Evolutionary conservation across 176 grass and related monocot species (phyloP).

Genomic region (Bolboschoenus planiculmis): DNA sequence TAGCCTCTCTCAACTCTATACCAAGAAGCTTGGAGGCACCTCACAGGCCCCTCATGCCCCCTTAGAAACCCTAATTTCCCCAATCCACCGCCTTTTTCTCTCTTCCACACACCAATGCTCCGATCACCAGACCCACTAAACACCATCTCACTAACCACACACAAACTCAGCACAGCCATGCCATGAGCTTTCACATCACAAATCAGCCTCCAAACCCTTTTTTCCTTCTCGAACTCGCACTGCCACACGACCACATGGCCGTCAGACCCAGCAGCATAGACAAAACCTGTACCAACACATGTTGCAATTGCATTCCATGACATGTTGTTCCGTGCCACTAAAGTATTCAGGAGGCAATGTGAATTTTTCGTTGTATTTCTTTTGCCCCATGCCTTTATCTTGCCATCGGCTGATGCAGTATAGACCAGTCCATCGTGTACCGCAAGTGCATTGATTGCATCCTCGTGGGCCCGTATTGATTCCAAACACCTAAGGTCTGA

Average conservation of each 20-base stretch:
- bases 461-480: conserved; percentile 87
- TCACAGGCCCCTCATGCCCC: conserved; percentile 78
- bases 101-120: conserved; percentile 66
- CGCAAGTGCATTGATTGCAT: conserved; percentile 66
- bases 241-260: conserved; percentile 55
- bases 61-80: conserved; percentile 32
- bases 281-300: conserved; percentile 18
- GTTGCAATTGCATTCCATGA: conserved; percentile 61
- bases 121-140: conserved; percentile 78
- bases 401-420: conserved; percentile 72
- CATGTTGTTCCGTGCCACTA: conserved; percentile 45
- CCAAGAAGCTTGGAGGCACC: conserved; percentile 64
- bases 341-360: conserved; percentile 43
- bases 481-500: conserved; percentile 81
- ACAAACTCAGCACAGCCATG: conserved; percentile 70
- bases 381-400: conserved; percentile 73
- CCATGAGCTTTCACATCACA: conserved; percentile 65
- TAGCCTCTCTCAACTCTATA: conserved; percentile 46
- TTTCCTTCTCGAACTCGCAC: conserved; percentile 11
- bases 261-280: conserved; percentile 65
- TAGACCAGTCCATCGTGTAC: conserved; percentile 40
- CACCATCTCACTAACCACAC: conserved; percentile 47
- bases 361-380: conserved; percentile 14
- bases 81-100: conserved; percentile 32
- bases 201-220: conserved; percentile 37